phyloP scores from a whole-genome alignment of 371 early-diverging fungal genomes.

The Mycotypha africana region DNA sequence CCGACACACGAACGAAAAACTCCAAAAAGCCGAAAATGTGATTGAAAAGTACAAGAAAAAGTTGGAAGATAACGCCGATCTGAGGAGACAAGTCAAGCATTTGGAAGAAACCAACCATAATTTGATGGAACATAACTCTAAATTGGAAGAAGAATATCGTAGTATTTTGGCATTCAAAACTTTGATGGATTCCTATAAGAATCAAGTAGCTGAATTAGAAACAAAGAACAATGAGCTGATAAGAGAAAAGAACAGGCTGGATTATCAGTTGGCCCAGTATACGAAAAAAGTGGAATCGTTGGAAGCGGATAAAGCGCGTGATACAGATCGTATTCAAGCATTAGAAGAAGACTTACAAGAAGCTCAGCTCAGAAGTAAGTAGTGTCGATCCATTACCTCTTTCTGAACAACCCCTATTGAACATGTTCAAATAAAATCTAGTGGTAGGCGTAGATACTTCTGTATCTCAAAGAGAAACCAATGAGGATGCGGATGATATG shows the following conservation, averaged over 20 bases:
- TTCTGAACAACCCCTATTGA: too few relatives aligned
- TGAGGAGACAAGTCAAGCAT: conserved; percentile 73
- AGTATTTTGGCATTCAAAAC: conserved; percentile 75
- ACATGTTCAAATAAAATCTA: too few relatives aligned
- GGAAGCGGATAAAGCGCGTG: conserved; percentile 61
- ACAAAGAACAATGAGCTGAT: conserved; percentile 60
- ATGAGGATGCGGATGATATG: conserved; percentile 23
- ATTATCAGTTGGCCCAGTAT: conserved; percentile 65
- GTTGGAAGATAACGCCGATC: conserved; percentile 80
- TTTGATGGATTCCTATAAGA: conserved; percentile 82
- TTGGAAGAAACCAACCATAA: conserved; percentile 77
- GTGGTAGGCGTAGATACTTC: conserved; percentile 9
- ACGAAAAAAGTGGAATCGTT: conserved; percentile 57
- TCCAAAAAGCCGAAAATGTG: conserved; percentile 88
- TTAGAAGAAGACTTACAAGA: conserved; percentile 83
- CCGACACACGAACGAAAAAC: conserved; percentile 80
- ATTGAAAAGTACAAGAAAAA: conserved; percentile 94
- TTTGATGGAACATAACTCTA: conserved; percentile 59
- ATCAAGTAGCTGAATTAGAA: conserved; percentile 73
- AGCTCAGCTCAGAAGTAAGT: conserved; percentile 65
- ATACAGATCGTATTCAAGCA: conserved; percentile 68
- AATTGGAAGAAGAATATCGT: conserved; percentile 83
- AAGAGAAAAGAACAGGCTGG: conserved; percentile 66
- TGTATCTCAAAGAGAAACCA: neutral
- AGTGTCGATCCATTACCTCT: too few relatives aligned